phyloP scores from a whole-genome alignment of 495 filamentous ascomycete species.

The Annulohypoxylon nitens region DNA sequence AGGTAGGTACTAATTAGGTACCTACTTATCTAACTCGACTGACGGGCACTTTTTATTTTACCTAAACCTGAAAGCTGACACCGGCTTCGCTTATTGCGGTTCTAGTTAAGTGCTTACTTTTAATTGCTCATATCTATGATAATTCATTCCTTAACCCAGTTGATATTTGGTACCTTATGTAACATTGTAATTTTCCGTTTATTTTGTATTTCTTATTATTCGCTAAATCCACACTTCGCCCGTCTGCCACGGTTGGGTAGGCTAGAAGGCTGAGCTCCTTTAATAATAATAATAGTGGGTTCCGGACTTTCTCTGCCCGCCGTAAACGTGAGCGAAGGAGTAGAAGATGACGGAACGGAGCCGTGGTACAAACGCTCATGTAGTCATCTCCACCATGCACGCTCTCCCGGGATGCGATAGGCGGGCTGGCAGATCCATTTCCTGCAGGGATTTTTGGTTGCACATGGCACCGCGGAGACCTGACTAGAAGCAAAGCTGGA shows the following conservation, averaged over 20 bases:
- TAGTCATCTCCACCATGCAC: conserved; percentile 33
- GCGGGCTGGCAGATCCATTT: conserved; percentile 40
- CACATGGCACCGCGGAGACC: conserved; percentile 36
- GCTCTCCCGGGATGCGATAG: conserved; percentile 29
- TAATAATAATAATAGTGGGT: conserved; percentile 11
- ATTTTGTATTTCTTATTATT: neutral
- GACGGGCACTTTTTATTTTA: conserved; percentile 12
- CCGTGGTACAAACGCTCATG: conserved; percentile 24
- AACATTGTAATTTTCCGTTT: conserved; percentile 15
- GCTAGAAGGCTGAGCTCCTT: conserved; percentile 14
- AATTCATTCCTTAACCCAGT: conserved; percentile 10
- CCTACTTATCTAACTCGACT: neutral
- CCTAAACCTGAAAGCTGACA: conserved; percentile 13
- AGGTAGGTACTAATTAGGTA: neutral
- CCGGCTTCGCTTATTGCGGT: conserved; percentile 37
- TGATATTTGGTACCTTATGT: conserved; percentile 17
- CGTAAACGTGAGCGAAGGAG: conserved; percentile 7
- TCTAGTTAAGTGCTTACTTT: conserved; percentile 22
- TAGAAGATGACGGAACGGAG: conserved; percentile 20
- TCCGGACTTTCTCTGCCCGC: conserved; percentile 24
- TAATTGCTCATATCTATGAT: conserved; percentile 11
- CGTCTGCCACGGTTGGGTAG: conserved; percentile 1
- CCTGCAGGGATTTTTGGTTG: conserved; percentile 38
- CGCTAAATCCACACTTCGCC: neutral
- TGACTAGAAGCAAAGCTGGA: conserved; percentile 30